Conservation (phyloP, 73 alveolate genomes). For the Paramecium octaurelia region DNA sequence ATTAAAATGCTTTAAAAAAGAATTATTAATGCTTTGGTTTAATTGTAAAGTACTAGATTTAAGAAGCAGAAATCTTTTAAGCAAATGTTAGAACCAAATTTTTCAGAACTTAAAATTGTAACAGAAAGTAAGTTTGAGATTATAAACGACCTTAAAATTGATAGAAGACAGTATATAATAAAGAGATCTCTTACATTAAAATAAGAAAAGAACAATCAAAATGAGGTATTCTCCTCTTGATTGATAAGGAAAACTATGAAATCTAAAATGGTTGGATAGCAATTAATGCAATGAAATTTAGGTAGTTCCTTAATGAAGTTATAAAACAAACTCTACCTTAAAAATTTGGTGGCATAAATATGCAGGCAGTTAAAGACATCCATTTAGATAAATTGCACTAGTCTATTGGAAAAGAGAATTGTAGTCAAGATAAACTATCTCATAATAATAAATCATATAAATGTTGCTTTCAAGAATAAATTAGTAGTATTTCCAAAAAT, state of each 20-base stretch:
- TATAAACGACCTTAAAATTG: too few species aligned
- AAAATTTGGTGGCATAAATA: constrained; percentile 1
- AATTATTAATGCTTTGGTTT: background rate
- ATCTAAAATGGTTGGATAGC: background rate
- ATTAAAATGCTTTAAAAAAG: background rate
- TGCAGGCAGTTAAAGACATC: constrained; percentile 34
- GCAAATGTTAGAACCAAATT: background rate
- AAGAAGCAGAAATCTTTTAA: background rate
- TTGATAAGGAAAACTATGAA: background rate
- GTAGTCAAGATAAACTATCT: too few species aligned
- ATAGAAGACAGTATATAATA: too few species aligned
- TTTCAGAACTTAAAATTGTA: too few species aligned
- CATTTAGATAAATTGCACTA: background rate
- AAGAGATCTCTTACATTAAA: too few species aligned
- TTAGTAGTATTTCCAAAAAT: too few species aligned
- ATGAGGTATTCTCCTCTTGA: background rate
- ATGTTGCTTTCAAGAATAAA: too few species aligned
- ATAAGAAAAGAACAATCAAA: too few species aligned
- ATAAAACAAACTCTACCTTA: background rate
- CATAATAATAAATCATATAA: too few species aligned
- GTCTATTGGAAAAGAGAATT: too few species aligned
- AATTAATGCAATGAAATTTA: background rate
- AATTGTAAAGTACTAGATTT: background rate
- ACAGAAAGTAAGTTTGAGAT: too few species aligned
- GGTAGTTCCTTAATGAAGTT: background rate